Base-by-base conservation (phyloP, 352 stramenopile genomes). In the Pythium insidiosum region DNA sequence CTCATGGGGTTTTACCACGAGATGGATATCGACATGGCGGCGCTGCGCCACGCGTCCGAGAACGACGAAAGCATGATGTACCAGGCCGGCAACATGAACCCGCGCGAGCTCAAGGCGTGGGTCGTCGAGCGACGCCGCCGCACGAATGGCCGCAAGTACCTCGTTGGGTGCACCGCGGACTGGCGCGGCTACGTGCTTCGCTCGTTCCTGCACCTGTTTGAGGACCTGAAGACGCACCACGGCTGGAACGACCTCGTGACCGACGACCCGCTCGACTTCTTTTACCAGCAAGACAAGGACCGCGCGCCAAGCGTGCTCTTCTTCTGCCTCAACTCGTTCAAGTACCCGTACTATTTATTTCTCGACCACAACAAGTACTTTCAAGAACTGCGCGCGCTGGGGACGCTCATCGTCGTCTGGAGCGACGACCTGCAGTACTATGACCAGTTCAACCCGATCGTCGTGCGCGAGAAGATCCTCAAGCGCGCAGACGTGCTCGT, bases 341-440 rank as follows among this genome's bases (percentile, higher is more conserved):
- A 70, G 28, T 73, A 78, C 34, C 68, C 63, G 11, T 76, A 86
- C 63, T 63, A 75, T 50, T 47, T 84, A 40, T 59, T 89, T 25
- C 66, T 84, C 37, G 43, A 78, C 20, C 62, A 84, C 55, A 73
- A 55, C 35, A 52, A 55, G 16, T 85, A 87, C 47, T 89, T 89
- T 43, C 71, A 81, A 20, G 63, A 85, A 34, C 44, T 89, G 28
- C 70, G 77, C 5, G 56, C 59, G 16, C 56, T 80, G n/a, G 77
- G 77, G 19, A 87, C 70, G 34, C 59, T 89, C 10, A 63, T 89
- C 28, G 57, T 79, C 9, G 61, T 88, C 15, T 89, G 77, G 77
- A 89, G 78, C 50, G 77, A 88, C 45, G 77, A 89, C 37, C 48
- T 88, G 47, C 74, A 84, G 42, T 84, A 88, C 47, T 88, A 79